phyloP scores from a whole-genome alignment of 2,329 filamentous ascomycete species.

The Sporothrix variecibatus region DNA sequence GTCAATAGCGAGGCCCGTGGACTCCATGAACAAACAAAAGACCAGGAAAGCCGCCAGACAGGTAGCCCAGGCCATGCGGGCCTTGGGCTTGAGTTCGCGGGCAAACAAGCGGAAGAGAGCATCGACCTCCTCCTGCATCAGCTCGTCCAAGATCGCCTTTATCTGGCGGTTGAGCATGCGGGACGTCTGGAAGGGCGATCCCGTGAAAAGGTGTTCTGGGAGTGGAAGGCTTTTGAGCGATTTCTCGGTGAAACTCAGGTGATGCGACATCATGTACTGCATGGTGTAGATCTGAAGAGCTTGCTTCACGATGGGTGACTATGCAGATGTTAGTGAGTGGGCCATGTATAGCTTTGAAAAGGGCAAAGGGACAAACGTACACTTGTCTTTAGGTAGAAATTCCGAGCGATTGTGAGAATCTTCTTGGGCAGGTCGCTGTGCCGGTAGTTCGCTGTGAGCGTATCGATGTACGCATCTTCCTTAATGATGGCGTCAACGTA shows the following conservation, averaged over 20 bases:
- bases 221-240: conserved; percentile 46
- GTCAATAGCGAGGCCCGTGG: conserved; percentile 56
- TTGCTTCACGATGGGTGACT: conserved; percentile 54
- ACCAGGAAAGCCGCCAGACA: conserved; percentile 59
- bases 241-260: conserved; percentile 52
- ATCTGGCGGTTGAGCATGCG: conserved; percentile 59
- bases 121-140: conserved; percentile 54
- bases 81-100: conserved; percentile 56
- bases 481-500: conserved; percentile 52
- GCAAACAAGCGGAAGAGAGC: conserved; percentile 55
- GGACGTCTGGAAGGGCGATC: conserved; percentile 51
- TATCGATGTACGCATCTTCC: conserved; percentile 52
- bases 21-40: conserved; percentile 61
- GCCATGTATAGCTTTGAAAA: neutral
- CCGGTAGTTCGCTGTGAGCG: conserved; percentile 51
- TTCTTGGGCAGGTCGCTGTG: conserved; percentile 50
- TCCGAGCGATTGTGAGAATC: conserved; percentile 51
- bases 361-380: conserved; percentile 35
- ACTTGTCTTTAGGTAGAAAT: conserved; percentile 49
- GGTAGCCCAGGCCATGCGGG: conserved; percentile 56
- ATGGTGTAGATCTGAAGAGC: conserved; percentile 58
- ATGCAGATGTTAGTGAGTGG: neutral
- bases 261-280: conserved; percentile 59
- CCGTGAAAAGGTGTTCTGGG: conserved; percentile 48
- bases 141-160: conserved; percentile 58